phyloP scores from a whole-genome alignment of 2,329 filamentous ascomycete species.

The Hysterium pulicare region DNA sequence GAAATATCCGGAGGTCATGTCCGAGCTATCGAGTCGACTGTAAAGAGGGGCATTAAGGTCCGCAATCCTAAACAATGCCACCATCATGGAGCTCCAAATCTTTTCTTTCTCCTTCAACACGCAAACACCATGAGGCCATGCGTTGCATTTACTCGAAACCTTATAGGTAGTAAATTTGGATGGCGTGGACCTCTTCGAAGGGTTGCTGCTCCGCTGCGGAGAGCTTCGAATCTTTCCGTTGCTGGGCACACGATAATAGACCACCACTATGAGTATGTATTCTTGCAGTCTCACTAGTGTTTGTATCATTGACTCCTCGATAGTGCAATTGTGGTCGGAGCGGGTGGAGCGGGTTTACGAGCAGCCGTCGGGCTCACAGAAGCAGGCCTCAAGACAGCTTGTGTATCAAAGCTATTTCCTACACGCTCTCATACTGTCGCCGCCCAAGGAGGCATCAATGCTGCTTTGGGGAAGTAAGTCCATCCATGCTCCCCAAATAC shows the following conservation, averaged over 20 bases:
- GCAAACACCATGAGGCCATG: slow-evolving; percentile 1
- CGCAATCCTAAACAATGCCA: neutral
- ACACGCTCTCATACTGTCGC: slow-evolving; percentile 64
- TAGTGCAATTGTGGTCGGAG: slow-evolving; percentile 46
- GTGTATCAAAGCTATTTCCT: slow-evolving; percentile 62
- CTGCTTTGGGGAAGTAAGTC: slow-evolving; percentile 49
- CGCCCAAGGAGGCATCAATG: slow-evolving; percentile 64
- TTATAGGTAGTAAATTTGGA: neutral
- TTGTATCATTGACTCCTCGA: neutral
- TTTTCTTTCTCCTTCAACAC: neutral
- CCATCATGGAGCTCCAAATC: neutral
- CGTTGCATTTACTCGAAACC: neutral
- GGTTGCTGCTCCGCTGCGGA: neutral
- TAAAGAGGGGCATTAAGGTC: neutral
- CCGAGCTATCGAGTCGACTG: too few species aligned
- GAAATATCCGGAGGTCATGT: neutral
- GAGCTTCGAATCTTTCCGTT: neutral
- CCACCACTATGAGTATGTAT: slow-evolving; percentile 11
- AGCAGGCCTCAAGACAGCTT: slow-evolving; percentile 63
- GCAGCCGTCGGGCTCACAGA: slow-evolving; percentile 63
- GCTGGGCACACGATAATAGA: slow-evolving; percentile 6
- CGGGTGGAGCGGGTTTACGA: slow-evolving; percentile 61
- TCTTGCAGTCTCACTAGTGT: neutral
- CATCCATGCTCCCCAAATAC: slow-evolving; percentile 14
- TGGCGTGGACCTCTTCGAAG: neutral